These are phyloP conservation scores for Colletotrichum falcatum DNA, from an alignment of 2,329 filamentous ascomycete species.

Conservation along the genomic window DNA sequence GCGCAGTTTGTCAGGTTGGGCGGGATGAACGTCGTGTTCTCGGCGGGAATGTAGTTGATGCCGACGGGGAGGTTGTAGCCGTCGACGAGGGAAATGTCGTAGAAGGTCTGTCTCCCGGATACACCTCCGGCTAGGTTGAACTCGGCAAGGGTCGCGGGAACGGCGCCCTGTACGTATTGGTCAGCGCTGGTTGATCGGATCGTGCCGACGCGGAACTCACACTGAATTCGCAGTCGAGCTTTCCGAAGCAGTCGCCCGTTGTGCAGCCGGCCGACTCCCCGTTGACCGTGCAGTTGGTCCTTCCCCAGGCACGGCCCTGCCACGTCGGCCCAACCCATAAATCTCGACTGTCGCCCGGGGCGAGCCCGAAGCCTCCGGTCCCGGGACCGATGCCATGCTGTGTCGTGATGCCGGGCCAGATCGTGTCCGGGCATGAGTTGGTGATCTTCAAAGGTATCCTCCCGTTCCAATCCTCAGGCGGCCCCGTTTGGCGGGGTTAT, in stretches of 20 bases:
- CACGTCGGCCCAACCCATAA: constrained; percentile 78
- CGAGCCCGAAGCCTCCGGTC: constrained; percentile 76
- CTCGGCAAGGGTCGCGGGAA: constrained; percentile 82
- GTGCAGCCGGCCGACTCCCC: constrained; percentile 74
- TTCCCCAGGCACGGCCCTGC: constrained; percentile 85
- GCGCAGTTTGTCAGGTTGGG: constrained; percentile 82
- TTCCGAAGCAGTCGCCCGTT: constrained; percentile 82
- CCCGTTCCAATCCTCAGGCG: constrained; percentile 50
- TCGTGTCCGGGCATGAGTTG: constrained; percentile 77
- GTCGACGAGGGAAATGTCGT: constrained; percentile 87
- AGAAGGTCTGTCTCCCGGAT: constrained; percentile 75
- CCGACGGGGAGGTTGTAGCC: constrained; percentile 84
- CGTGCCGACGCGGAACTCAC: constrained; percentile 58
- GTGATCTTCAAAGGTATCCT: constrained; percentile 73
- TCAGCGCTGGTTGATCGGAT: constrained; percentile 1
- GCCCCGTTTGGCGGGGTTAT: constrained; percentile 46
- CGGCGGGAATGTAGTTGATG: constrained; percentile 69
- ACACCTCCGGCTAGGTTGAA: constrained; percentile 79
- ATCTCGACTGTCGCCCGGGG: constrained; percentile 66
- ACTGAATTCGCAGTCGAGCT: constrained; percentile 75
- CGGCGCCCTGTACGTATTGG: constrained; percentile 66
- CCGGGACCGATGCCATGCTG: constrained; percentile 77
- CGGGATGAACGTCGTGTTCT: constrained; percentile 74
- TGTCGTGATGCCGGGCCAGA: constrained; percentile 82
- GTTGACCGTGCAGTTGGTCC: constrained; percentile 86